Evolutionary conservation across 2,329 filamentous ascomycete species (phyloP), one percentile per base, ranked within the genome.

Genomic region (Monilinia vaccinii-corymbosi): DNA sequence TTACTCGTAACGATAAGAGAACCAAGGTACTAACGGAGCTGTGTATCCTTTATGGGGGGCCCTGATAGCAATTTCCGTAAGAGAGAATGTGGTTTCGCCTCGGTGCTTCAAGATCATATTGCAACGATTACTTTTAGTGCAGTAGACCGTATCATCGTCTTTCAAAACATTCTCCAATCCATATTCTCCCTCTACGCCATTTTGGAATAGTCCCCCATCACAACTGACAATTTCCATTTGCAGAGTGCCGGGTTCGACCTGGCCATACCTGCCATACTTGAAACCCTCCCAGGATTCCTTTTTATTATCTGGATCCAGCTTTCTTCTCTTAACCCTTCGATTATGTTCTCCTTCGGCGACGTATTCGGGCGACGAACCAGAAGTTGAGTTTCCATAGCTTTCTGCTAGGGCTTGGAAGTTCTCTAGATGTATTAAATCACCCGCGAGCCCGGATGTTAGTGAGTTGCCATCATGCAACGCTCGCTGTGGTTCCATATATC

Each of bases 171-270:
- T 96, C 66, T 92, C 89, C 23, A 87, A 84, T 14, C 81, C 81
- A 64, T 89, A 89, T 32, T 69, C 64, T 49, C 58, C 74, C 40
- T 76, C 76, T 11, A 48, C 23, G 13, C 21, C 51, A 63, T 87
- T 85, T 55, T 81, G 78, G 68, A 80, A 85, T 61, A 84, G 79
- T 47, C 92, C 91, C 45, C 91, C 91, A 72, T 97, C 92, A 70
- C 91, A 97, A 77, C 87, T 94, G 52, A 89, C 81, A 63, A 97
- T 85, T 71, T 96, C 89, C 89, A 97, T 91, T 63, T 81, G 86
- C 68, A 97, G 76, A 64, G 83, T 81, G 4, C 91, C 92, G 0
- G 90, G 83, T 62, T 94, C 88, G 18, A 96, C 88, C 73, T 96
- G 92, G 21, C 92, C 93, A 72, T 87, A 91, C 68, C 85, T 86